These are phyloP conservation scores for Hymenoscyphus occultus DNA, from an alignment of 2,329 filamentous ascomycete genomes.

Conservation along the genomic window DNA sequence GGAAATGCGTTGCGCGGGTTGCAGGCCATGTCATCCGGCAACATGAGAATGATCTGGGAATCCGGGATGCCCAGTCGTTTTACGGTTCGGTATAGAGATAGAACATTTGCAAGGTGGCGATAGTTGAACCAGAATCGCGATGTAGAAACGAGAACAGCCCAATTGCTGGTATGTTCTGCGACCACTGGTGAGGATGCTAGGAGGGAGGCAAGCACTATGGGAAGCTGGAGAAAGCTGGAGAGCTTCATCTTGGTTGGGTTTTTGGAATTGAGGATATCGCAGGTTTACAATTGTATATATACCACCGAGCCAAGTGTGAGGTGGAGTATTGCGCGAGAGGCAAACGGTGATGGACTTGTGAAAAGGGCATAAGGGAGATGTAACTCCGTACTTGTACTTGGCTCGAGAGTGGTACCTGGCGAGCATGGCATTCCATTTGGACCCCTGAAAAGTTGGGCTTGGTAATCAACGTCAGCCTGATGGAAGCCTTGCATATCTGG, in stretches of 20 bases:
- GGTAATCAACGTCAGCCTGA: neutral
- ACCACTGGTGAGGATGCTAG: conserved; percentile 41
- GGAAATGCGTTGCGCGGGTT: conserved; percentile 98
- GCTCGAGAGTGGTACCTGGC: too few relatives aligned
- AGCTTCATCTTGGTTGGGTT: conserved; percentile 47
- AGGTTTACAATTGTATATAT: neutral
- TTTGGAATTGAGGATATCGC: neutral
- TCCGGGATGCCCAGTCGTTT: conserved; percentile 97
- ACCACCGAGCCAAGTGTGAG: neutral
- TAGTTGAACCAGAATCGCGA: conserved; percentile 99
- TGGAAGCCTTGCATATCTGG: neutral
- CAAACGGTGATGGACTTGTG: neutral
- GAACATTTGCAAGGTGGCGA: conserved; percentile 93
- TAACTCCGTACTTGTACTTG: too few relatives aligned
- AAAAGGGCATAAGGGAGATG: neutral
- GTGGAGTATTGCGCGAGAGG: neutral
- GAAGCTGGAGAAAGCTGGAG: conserved; percentile 38
- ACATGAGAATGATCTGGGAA: conserved; percentile 98
- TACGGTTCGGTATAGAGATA: conserved; percentile 95
- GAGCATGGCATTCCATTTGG: neutral
- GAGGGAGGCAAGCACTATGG: conserved; percentile 48
- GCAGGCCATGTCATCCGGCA: conserved; percentile 99
- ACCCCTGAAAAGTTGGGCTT: neutral
- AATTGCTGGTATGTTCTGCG: conserved; percentile 92
- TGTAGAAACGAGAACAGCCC: conserved; percentile 97